phyloP scores from a whole-genome alignment of 148 eudicot genomes.

The Camellia lanceoleosa region DNA sequence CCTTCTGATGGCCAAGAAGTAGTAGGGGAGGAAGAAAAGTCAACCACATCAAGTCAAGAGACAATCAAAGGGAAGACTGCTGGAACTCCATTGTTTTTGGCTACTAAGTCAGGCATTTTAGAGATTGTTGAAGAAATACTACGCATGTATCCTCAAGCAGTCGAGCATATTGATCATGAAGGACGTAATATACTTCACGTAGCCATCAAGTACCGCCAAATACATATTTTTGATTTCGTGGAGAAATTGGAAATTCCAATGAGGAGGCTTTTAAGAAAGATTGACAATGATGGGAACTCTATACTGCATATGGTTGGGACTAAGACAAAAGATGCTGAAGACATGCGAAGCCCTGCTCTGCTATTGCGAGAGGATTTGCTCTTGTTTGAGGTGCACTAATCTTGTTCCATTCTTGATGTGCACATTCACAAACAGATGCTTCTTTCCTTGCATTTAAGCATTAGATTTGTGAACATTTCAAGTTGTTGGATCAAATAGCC shows the following conservation, averaged over 20 bases:
- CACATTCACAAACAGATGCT: neutral
- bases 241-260: conserved; percentile 11
- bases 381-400: conserved; percentile 9
- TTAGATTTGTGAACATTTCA: neutral
- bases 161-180: conserved; percentile 1
- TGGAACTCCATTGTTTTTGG: neutral
- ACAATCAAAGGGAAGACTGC: neutral
- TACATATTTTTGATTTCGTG: conserved; percentile 4
- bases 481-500: neutral
- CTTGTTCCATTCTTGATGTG: no score
- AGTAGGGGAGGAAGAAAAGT: no score
- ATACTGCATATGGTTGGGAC: conserved; percentile 7
- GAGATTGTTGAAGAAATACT: conserved; percentile 10
- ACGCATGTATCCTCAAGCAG: neutral
- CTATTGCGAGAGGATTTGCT: conserved; percentile 10
- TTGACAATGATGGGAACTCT: neutral
- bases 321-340: neutral
- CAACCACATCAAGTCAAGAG: neutral
- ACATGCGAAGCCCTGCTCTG: conserved; percentile 14
- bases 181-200: conserved; percentile 9
- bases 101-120: neutral
- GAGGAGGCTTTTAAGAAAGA: conserved; percentile 7
- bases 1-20: neutral
- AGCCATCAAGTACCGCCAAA: conserved; percentile 6
- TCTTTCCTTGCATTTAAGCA: neutral